Percentiles rank a stretch among this genome's conserved stretches.
These are phyloP conservation scores for Davidsoniella australis DNA, from an alignment of 2,329 filamentous ascomycete genomes.

Conservation along the genomic window DNA sequence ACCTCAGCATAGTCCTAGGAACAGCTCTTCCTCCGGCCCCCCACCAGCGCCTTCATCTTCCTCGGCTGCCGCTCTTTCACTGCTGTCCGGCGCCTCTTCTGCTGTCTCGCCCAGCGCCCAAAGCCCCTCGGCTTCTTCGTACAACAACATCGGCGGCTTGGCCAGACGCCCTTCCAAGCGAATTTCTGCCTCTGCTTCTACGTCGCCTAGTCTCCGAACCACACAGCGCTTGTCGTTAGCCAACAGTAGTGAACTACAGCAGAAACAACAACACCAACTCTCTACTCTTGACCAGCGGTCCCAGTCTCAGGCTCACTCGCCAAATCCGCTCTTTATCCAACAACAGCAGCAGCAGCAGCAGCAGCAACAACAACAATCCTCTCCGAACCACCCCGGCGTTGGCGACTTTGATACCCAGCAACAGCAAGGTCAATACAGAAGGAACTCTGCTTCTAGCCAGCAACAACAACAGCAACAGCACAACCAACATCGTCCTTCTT, in stretches of 20 bases:
- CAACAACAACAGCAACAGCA: slow-evolving; percentile 18
- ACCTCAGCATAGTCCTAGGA: slow-evolving; percentile 2
- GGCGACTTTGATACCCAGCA: slow-evolving; percentile 23
- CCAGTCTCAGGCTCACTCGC: slow-evolving; percentile 1
- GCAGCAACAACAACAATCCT: slow-evolving; percentile 13
- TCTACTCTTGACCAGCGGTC: slow-evolving; percentile 12
- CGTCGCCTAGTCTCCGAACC: slow-evolving; percentile 14
- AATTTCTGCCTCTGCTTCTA: slow-evolving; percentile 30
- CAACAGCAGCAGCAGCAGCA: slow-evolving; percentile 14
- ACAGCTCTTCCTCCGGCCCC: not conserved
- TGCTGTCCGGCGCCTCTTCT: not conserved
- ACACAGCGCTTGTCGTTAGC: slow-evolving; percentile 12
- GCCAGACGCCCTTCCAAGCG: slow-evolving; percentile 40
- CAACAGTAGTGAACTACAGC: slow-evolving; percentile 6
- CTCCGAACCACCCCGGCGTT: slow-evolving; percentile 22
- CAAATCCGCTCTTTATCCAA: slow-evolving; percentile 11
- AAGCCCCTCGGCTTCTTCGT: slow-evolving; percentile 14
- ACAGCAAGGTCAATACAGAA: slow-evolving; percentile 13
- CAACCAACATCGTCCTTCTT: slow-evolving; percentile 20
- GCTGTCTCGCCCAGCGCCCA: not conserved
- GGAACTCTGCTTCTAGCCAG: slow-evolving; percentile 13
- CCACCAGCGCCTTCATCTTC: slow-evolving; percentile 14
- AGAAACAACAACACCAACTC: slow-evolving; percentile 11
- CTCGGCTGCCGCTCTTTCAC: slow-evolving; percentile 15
- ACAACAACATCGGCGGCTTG: slow-evolving; percentile 33